A percentile compares a stretch with the other conserved stretches of the same genome.
phyloP scores from a whole-genome alignment of 2,329 filamentous ascomycete genomes.

The Bipolaris zeicola region DNA sequence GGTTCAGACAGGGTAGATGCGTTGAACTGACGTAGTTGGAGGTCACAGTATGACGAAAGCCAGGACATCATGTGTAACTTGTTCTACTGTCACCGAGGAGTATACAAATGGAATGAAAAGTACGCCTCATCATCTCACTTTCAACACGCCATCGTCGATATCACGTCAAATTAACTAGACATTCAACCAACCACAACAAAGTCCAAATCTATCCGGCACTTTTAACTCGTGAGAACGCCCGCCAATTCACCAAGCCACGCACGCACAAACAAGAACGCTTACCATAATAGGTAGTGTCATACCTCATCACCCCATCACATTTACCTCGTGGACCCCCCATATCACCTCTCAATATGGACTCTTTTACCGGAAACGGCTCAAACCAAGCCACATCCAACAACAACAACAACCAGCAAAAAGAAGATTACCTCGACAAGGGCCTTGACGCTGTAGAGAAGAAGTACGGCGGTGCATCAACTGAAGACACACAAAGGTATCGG shows the following conservation, averaged over 20 bases:
- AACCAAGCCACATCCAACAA: conserved; percentile 3
- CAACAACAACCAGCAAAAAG: conserved; percentile 5
- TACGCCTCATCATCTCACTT: background rate
- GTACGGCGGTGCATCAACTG: conserved; percentile 45
- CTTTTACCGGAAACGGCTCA: background rate
- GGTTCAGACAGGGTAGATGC: background rate
- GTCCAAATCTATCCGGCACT: background rate
- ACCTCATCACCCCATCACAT: background rate
- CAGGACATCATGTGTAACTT: background rate
- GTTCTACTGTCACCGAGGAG: background rate
- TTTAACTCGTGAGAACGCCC: background rate
- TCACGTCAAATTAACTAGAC: background rate
- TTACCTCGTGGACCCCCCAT: no score
- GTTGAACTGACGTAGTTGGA: conserved; percentile 1
- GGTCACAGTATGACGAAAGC: conserved; percentile 1
- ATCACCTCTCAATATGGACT: conserved; percentile 7
- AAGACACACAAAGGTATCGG: conserved; percentile 49
- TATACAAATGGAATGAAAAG: background rate
- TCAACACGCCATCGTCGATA: background rate
- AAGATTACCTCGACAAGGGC: conserved; percentile 25
- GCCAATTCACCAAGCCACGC: background rate
- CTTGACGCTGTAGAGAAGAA: conserved; percentile 49
- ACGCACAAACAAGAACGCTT: background rate
- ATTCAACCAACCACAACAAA: background rate
- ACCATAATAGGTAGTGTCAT: background rate